These are phyloP conservation scores for Exophiala mesophila DNA, from an alignment of 2,329 filamentous ascomycete genomes.

Conservation along the genomic window DNA sequence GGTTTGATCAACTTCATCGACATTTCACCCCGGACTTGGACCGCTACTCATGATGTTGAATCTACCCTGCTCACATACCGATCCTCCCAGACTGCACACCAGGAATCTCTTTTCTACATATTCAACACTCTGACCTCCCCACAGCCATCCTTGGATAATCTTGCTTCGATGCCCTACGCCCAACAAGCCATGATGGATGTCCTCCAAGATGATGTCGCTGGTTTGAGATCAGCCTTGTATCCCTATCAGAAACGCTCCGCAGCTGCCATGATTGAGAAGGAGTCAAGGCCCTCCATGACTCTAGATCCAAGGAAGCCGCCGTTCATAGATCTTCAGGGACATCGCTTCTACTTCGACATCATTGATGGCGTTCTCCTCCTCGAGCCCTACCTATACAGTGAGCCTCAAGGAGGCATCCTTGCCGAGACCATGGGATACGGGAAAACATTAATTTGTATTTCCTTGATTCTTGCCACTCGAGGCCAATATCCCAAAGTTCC, in stretches of 20 bases:
- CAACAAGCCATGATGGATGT: slow-evolving; percentile 35
- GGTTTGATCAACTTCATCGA: slow-evolving; percentile 39
- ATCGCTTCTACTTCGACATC: slow-evolving; percentile 65
- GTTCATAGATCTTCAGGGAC: slow-evolving; percentile 56
- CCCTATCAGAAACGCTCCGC: slow-evolving; percentile 75
- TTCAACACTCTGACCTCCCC: slow-evolving; percentile 46
- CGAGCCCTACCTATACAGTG: slow-evolving; percentile 69
- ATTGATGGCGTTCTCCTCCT: slow-evolving; percentile 58
- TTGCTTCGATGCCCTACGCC: slow-evolving; percentile 31
- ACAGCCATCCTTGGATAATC: slow-evolving; percentile 29
- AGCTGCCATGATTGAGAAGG: slow-evolving; percentile 77
- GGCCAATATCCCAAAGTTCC: slow-evolving; percentile 64
- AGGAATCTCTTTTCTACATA: slow-evolving; percentile 47
- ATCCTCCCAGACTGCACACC: slow-evolving; percentile 25
- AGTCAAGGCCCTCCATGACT: slow-evolving; percentile 58
- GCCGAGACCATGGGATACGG: slow-evolving; percentile 55
- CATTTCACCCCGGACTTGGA: slow-evolving; percentile 36
- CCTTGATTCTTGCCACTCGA: slow-evolving; percentile 70
- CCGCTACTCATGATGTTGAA: slow-evolving; percentile 27
- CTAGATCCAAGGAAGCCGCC: slow-evolving; percentile 69
- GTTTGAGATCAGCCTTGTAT: slow-evolving; percentile 59
- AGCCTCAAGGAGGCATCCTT: slow-evolving; percentile 59
- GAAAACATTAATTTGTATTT: slow-evolving; percentile 82
- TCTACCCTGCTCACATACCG: slow-evolving; percentile 17
- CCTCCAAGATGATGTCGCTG: slow-evolving; percentile 29